A percentile compares a stretch with the other conserved stretches of the same genome.
Evolutionary conservation across 2,329 filamentous ascomycete genomes (phyloP).

Genomic region (Cladosporium sp.): DNA sequence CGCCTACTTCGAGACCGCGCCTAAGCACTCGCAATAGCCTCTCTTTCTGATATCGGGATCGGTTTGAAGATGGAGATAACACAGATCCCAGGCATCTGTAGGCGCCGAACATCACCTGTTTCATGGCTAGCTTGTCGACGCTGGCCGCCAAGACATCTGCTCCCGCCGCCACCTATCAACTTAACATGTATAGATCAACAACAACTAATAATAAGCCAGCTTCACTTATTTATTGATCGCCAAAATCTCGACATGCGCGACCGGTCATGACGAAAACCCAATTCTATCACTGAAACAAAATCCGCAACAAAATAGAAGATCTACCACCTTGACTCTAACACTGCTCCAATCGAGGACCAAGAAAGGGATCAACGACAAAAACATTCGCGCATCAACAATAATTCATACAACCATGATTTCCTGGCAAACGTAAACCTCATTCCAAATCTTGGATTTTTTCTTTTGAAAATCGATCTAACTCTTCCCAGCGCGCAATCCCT

Average conservation of each 20-base stretch:
- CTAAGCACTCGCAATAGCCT: too few species aligned
- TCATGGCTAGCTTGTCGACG: too few species aligned
- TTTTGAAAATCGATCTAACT: not conserved
- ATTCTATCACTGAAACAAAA: not conserved
- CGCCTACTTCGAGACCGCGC: too few species aligned
- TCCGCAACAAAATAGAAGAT: not conserved
- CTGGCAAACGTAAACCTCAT: slow-evolving; percentile 8
- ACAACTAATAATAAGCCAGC: not conserved
- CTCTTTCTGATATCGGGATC: too few species aligned
- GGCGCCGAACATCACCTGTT: too few species aligned
- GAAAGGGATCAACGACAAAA: not conserved
- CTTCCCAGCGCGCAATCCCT: slow-evolving; percentile 40
- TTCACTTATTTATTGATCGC: too few species aligned
- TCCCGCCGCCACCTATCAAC: slow-evolving; percentile 7
- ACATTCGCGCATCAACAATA: too few species aligned
- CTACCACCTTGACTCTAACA: not conserved
- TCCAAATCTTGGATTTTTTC: not conserved
- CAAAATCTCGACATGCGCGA: not conserved
- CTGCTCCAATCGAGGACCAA: not conserved
- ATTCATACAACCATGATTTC: slow-evolving; percentile 6
- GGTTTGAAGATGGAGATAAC: too few species aligned
- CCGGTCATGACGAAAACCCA: not conserved
- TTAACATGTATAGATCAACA: not conserved
- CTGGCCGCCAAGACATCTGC: not conserved
- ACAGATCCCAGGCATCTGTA: too few species aligned